These are phyloP conservation scores for Aspergillus ochraceus DNA, from an alignment of 2,329 filamentous ascomycete species.

Conservation along the genomic window DNA sequence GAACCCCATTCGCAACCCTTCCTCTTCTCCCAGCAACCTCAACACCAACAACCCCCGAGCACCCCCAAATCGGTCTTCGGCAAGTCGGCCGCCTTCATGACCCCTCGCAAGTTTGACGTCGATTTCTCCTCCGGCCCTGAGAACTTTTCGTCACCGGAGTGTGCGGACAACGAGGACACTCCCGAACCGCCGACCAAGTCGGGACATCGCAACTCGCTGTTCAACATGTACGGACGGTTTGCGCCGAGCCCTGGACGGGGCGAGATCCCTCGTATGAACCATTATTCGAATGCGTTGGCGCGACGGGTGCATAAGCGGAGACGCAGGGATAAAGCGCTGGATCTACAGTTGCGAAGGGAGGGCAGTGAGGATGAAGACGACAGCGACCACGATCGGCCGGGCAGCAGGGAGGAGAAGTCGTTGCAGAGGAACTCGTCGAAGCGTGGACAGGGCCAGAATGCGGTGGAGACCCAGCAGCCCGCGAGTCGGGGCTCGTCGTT, in stretches of 20 bases:
- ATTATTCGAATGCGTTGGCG: conserved; percentile 47
- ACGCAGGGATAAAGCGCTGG: conserved; percentile 49
- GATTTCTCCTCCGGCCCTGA: conserved; percentile 51
- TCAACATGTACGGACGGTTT: conserved; percentile 44
- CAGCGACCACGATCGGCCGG: conserved; percentile 36
- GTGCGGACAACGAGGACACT: conserved; percentile 50
- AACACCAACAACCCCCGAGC: conserved; percentile 28
- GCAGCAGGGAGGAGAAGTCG: conserved; percentile 37
- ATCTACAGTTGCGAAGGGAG: conserved; percentile 41
- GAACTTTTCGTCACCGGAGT: conserved; percentile 47
- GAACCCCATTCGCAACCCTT: conserved; percentile 52
- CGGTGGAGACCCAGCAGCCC: conserved; percentile 16
- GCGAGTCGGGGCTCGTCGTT: conserved; percentile 39
- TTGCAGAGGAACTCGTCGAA: conserved; percentile 21
- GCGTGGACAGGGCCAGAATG: conserved; percentile 18
- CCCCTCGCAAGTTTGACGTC: conserved; percentile 49
- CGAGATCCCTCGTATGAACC: conserved; percentile 57
- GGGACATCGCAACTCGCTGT: conserved; percentile 41
- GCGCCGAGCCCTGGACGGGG: conserved; percentile 61
- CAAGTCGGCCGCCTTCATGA: conserved; percentile 45
- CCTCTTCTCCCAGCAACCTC: conserved; percentile 48
- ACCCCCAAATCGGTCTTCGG: conserved; percentile 37
- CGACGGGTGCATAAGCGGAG: conserved; percentile 51
- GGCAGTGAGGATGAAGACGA: conserved; percentile 38
- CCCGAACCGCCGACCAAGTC: conserved; percentile 40